These are phyloP conservation scores for Porphyrellus cyaneotinctus DNA, from an alignment of 768 basidiomycete species.

Conservation along the genomic window DNA sequence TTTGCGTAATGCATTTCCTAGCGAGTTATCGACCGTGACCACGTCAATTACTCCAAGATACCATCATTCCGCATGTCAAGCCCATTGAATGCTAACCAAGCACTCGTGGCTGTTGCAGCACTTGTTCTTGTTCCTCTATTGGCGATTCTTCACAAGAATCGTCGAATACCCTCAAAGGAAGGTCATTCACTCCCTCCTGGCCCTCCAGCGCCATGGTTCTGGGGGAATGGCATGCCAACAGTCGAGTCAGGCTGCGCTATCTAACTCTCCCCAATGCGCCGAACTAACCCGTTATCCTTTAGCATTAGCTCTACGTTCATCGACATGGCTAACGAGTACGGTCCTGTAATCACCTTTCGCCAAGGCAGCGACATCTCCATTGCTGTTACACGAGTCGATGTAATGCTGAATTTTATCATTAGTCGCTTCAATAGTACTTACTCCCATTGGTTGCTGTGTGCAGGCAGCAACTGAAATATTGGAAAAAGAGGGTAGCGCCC, in stretches of 20 bases:
- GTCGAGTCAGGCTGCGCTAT: constrained; percentile 5
- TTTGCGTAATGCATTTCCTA: no score
- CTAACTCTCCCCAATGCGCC: neutral
- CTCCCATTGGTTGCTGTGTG: neutral
- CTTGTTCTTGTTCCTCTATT: neutral
- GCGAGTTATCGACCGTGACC: no score
- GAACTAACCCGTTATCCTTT: neutral
- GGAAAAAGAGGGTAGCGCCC: constrained; percentile 54
- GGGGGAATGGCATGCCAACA: constrained; percentile 4
- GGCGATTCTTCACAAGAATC: neutral
- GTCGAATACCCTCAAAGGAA: constrained; percentile 2
- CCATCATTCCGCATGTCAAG: neutral
- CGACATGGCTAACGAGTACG: constrained; percentile 53
- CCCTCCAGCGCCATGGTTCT: constrained; percentile 8
- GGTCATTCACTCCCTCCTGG: constrained; percentile 16
- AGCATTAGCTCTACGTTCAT: constrained; percentile 35
- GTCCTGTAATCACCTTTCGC: constrained; percentile 53
- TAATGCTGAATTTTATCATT: neutral
- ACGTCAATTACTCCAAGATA: no score
- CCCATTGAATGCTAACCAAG: neutral
- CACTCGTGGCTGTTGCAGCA: neutral
- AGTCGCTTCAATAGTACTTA: neutral
- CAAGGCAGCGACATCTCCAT: constrained; percentile 36
- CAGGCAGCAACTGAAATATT: constrained; percentile 56
- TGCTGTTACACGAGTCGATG: constrained; percentile 18